phyloP scores from a whole-genome alignment of 345 rosid species.

The Kandelia obovata region DNA sequence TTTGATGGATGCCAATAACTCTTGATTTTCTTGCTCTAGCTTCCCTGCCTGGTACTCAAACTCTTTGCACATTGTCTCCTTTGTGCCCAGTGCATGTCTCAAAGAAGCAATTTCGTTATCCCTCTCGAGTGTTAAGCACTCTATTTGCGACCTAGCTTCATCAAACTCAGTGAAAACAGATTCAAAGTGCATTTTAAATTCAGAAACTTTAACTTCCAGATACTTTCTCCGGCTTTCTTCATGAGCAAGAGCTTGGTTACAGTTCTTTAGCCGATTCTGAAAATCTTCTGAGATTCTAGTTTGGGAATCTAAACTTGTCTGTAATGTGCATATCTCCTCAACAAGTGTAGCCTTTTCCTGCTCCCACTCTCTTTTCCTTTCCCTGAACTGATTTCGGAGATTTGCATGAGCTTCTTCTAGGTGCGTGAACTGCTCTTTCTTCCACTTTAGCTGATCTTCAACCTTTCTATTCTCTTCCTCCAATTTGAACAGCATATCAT shows the following conservation, averaged over 20 bases:
- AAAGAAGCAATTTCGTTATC: slow-evolving; percentile 5
- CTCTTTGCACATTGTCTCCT: neutral
- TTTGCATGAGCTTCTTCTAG: slow-evolving; percentile 1
- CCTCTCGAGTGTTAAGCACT: slow-evolving; percentile 3
- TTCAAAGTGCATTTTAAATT: slow-evolving; percentile 10
- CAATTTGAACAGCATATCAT: neutral
- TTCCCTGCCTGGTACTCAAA: neutral
- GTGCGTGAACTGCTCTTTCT: slow-evolving; percentile 2
- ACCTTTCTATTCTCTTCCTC: slow-evolving; percentile 6
- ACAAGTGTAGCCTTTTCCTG: neutral
- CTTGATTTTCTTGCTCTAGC: slow-evolving; percentile 1
- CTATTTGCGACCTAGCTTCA: slow-evolving; percentile 4
- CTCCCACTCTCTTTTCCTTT: neutral
- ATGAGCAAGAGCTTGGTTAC: slow-evolving; percentile 12
- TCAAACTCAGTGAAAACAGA: slow-evolving; percentile 6
- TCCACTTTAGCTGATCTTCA: neutral
- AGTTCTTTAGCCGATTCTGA: neutral
- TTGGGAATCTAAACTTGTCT: neutral
- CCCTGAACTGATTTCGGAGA: neutral
- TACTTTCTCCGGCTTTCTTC: slow-evolving; percentile 2
- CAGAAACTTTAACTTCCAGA: slow-evolving; percentile 5
- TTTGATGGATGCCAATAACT: neutral
- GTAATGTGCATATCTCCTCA: neutral
- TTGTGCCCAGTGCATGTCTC: slow-evolving; percentile 4
- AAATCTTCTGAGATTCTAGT: neutral